Conservation (phyloP, 2,329 filamentous ascomycete species). For the Volutella citrinella region DNA sequence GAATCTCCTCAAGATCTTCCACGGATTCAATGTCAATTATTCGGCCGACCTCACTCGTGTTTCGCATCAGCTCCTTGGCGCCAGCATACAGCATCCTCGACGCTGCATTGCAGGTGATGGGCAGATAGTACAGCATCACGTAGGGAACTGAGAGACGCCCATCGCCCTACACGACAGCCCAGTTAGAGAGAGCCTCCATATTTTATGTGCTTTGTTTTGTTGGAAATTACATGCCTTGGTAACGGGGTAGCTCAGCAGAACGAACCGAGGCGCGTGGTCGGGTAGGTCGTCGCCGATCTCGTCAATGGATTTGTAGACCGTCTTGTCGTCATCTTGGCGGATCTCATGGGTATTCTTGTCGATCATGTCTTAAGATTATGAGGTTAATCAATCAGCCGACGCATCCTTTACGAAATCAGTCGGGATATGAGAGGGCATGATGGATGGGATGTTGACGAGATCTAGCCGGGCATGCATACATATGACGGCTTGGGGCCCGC, state of each 20-base stretch:
- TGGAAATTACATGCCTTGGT: slow-evolving; percentile 76
- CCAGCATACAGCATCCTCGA: slow-evolving; percentile 92
- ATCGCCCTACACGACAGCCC: slow-evolving; percentile 66
- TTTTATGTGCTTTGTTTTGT: no score
- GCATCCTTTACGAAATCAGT: no score
- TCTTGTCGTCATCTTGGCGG: slow-evolving; percentile 72
- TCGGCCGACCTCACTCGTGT: slow-evolving; percentile 82
- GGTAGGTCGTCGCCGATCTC: slow-evolving; percentile 86
- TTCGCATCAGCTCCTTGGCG: slow-evolving; percentile 93
- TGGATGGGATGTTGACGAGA: background rate
- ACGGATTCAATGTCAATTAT: slow-evolving; percentile 80
- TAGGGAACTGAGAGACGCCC: slow-evolving; percentile 89
- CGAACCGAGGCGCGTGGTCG: slow-evolving; percentile 84
- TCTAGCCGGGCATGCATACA: slow-evolving; percentile 62
- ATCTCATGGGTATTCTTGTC: slow-evolving; percentile 90
- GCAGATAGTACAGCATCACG: slow-evolving; percentile 91
- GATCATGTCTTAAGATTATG: slow-evolving; percentile 68
- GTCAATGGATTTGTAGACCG: slow-evolving; percentile 75
- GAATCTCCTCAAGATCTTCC: slow-evolving; percentile 82
- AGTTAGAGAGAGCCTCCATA: no score
- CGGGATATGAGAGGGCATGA: background rate
- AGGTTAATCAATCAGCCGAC: slow-evolving; percentile 10
- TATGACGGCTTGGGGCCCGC: slow-evolving; percentile 85
- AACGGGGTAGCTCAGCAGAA: slow-evolving; percentile 87
- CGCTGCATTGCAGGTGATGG: slow-evolving; percentile 83